phyloP scores from a whole-genome alignment of 805 yeast species.

The Lipomyces starkeyi region DNA sequence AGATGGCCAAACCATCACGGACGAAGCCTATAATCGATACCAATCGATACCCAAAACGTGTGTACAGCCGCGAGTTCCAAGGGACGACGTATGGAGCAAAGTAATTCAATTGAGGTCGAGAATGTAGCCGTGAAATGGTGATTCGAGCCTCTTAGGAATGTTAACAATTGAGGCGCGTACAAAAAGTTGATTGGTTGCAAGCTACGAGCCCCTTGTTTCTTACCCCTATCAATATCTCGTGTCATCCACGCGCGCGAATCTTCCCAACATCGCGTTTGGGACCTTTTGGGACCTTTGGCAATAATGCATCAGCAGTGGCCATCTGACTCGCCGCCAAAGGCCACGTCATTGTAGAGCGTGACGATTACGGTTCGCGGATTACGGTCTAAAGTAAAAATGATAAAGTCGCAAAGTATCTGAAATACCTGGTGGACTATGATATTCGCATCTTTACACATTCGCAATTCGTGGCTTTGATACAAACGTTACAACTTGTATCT shows the following conservation, averaged over 20 bases:
- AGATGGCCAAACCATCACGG: not conserved
- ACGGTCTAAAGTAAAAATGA: not conserved
- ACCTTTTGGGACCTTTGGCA: too few species aligned
- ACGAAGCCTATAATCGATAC: not conserved
- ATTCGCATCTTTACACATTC: too few species aligned
- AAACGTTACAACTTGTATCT: not conserved
- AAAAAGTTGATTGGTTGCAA: too few species aligned
- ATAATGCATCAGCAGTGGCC: too few species aligned
- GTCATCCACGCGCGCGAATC: too few species aligned
- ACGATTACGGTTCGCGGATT: not conserved
- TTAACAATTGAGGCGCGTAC: too few species aligned
- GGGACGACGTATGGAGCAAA: not conserved
- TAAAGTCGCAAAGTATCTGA: not conserved
- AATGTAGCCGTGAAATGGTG: not conserved
- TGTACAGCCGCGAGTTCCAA: not conserved
- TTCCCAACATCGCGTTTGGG: too few species aligned
- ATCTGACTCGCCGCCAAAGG: too few species aligned
- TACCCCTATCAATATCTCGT: not conserved
- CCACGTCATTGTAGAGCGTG: not conserved
- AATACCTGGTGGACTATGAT: not conserved
- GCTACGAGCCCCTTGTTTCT: not conserved
- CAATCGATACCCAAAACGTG: not conserved
- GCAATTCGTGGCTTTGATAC: not conserved
- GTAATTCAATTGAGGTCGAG: not conserved
- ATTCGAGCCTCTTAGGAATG: not conserved